Conservation (phyloP, 2,329 filamentous ascomycete genomes). For the Alternaria ethzedia region DNA sequence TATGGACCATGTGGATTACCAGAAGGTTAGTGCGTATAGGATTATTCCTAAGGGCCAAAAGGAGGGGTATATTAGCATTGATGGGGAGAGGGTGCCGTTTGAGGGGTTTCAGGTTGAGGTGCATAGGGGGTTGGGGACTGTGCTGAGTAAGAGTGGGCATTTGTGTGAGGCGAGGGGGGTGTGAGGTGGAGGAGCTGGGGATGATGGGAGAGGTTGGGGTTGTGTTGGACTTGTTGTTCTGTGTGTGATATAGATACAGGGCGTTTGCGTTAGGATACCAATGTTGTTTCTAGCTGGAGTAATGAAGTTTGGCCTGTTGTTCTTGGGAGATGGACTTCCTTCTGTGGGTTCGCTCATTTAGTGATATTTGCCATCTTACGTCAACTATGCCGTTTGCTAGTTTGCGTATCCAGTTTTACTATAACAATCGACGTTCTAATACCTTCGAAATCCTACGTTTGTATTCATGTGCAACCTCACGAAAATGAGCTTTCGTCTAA, state of each 20-base stretch:
- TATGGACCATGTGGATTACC: constrained; percentile 76
- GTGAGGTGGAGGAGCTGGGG: background rate
- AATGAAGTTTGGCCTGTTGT: background rate
- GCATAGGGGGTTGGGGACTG: constrained; percentile 79
- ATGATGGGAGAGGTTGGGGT: background rate
- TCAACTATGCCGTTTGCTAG: no score
- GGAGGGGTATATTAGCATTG: constrained; percentile 88
- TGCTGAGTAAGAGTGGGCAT: constrained; percentile 76
- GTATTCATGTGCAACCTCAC: no score
- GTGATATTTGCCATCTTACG: no score
- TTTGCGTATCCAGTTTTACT: no score
- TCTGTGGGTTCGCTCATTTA: no score
- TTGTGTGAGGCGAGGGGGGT: constrained; percentile 68
- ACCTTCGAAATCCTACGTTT: no score
- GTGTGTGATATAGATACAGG: background rate
- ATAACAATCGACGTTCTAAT: no score
- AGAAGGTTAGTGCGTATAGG: constrained; percentile 86
- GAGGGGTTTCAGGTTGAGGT: constrained; percentile 91
- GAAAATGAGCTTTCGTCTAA: no score
- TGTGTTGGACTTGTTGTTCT: no score
- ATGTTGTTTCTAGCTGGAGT: background rate
- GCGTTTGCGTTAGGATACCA: background rate
- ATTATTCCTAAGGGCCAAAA: constrained; percentile 71
- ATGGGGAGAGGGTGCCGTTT: constrained; percentile 87
- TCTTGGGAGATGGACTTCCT: no score